Conservation (phyloP, 768 basidiomycete species). For the Mycena galericulata region DNA sequence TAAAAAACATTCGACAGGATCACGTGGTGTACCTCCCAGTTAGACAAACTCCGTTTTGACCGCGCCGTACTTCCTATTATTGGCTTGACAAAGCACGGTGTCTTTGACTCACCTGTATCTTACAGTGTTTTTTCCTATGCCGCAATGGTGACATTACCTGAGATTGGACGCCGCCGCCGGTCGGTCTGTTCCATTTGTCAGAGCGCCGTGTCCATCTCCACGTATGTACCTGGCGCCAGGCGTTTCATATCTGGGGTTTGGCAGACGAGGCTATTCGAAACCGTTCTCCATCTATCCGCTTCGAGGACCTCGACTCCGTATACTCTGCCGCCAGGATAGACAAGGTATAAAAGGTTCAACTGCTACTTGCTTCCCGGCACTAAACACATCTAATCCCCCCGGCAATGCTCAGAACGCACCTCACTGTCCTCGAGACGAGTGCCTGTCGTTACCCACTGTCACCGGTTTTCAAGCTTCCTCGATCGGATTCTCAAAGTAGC, state of each 20-base stretch:
- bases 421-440: slow-evolving; percentile 64
- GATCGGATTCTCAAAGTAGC: slow-evolving; percentile 45
- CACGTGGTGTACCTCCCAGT: slow-evolving; percentile 8
- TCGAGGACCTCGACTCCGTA: slow-evolving; percentile 42
- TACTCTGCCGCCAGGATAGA: slow-evolving; percentile 23
- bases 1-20: background rate
- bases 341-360: slow-evolving; percentile 38
- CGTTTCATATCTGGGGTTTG: slow-evolving; percentile 45
- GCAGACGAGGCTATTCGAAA: slow-evolving; percentile 51
- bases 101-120: slow-evolving; percentile 4
- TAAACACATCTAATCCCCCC: slow-evolving; percentile 34
- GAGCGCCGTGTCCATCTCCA: slow-evolving; percentile 33
- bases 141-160: slow-evolving; percentile 20
- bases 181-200: slow-evolving; percentile 35
- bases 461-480: slow-evolving; percentile 66
- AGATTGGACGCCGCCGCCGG: slow-evolving; percentile 26
- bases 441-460: slow-evolving; percentile 57
- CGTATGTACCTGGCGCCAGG: slow-evolving; percentile 38
- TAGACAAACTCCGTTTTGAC: slow-evolving; percentile 25
- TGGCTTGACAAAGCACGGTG: slow-evolving; percentile 9
- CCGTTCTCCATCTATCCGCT: slow-evolving; percentile 37
- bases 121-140: slow-evolving; percentile 13
- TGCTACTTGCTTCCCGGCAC: slow-evolving; percentile 30
- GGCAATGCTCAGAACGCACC: slow-evolving; percentile 57
- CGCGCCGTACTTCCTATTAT: slow-evolving; percentile 24